Evolutionary conservation across 1,284 basidiomycete genomes (phyloP).

Genomic region (Coniferiporia sulphurascens): DNA sequence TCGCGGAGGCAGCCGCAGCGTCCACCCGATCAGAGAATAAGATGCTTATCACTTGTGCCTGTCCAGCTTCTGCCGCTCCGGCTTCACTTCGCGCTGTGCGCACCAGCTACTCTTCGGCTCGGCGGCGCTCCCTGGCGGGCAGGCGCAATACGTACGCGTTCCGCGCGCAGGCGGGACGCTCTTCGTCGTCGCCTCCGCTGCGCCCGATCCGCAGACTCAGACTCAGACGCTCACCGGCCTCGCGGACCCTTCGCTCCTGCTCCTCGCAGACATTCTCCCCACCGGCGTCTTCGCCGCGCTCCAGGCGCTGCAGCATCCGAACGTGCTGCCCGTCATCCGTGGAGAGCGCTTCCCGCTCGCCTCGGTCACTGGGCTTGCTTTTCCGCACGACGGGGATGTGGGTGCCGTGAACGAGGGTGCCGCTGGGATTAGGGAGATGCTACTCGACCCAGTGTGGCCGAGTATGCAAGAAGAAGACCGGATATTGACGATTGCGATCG

Average conservation of each 20-base stretch:
- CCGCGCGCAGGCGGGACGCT: conserved; percentile 78
- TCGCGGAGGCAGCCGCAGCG: too few species aligned
- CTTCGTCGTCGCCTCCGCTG: conserved; percentile 55
- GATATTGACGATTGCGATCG: conserved; percentile 52
- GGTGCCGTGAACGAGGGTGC: conserved; percentile 5
- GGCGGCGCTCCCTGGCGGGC: conserved; percentile 70
- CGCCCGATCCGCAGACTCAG: conserved; percentile 33
- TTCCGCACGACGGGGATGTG: background rate
- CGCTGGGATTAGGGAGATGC: conserved; percentile 2
- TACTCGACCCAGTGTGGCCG: conserved; percentile 16
- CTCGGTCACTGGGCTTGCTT: conserved; percentile 25
- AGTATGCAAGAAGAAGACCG: conserved; percentile 40
- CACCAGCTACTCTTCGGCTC: conserved; percentile 69
- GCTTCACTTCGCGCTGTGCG: conserved; percentile 74
- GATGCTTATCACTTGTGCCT: conserved; percentile 3
- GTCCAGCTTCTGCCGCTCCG: conserved; percentile 66
- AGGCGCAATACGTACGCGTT: conserved; percentile 83
- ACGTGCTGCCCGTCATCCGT: conserved; percentile 51
- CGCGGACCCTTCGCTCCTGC: conserved; percentile 57
- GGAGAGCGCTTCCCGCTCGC: conserved; percentile 55
- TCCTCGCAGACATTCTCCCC: conserved; percentile 78
- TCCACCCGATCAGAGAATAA: too few species aligned
- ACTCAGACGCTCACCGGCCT: conserved; percentile 32
- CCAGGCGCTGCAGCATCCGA: conserved; percentile 70
- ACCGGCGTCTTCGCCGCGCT: conserved; percentile 74